These are phyloP conservation scores for Neurospora sp. DNA, from an alignment of 495 filamentous ascomycete genomes.

Conservation along the genomic window DNA sequence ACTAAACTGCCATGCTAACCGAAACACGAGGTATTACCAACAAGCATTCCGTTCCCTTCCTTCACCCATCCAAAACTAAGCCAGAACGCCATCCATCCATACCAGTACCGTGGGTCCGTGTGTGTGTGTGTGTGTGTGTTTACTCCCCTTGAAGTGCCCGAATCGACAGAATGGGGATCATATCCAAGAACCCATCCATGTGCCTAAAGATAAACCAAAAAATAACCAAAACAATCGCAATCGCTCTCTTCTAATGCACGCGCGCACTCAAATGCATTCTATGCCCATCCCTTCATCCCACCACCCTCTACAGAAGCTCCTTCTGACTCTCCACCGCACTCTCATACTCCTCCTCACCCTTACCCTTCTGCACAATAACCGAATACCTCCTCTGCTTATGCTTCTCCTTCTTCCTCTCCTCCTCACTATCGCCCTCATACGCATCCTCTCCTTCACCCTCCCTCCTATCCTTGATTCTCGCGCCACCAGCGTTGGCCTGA, in stretches of 20 bases:
- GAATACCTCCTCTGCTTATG: conserved; percentile 14
- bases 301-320: not conserved
- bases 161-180: not conserved
- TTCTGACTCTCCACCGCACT: conserved; percentile 17
- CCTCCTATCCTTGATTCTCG: conserved; percentile 15
- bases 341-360: conserved; percentile 29
- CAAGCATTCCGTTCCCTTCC: not conserved
- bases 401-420: conserved; percentile 17
- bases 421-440: conserved; percentile 26
- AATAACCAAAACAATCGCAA: not conserved
- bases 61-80: not conserved
- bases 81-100: not conserved
- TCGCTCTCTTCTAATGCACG: not conserved
- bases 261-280: not conserved
- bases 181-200: not conserved
- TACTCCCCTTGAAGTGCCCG: not conserved
- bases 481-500: conserved; percentile 40
- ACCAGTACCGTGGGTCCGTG: not conserved
- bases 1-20: not conserved
- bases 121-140: not conserved
- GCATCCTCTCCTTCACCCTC: conserved; percentile 22
- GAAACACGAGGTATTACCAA: not conserved
- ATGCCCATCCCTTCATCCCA: not conserved
- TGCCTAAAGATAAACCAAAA: not conserved
- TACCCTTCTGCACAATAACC: conserved; percentile 26